Base-by-base conservation (phyloP, 2,329 filamentous ascomycete species). In the Aspergillus sp. region DNA sequence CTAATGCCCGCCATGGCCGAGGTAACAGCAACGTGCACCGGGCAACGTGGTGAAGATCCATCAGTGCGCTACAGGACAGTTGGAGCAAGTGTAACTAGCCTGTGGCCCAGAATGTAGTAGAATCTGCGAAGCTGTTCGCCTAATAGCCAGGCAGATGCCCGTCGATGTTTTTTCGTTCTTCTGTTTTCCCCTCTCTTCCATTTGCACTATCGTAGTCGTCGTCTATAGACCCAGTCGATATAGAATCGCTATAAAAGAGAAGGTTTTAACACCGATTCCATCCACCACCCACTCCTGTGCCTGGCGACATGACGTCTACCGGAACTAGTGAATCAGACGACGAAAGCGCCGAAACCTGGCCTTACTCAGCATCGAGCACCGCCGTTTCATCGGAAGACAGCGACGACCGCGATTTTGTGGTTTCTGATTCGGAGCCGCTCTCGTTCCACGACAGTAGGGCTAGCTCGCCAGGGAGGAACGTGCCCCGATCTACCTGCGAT, bases 321-420 rank as follows among this genome's bases (percentile, higher is more conserved):
- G 45, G 20, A 47, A 20, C 45, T 47, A 47, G n/a, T 18, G 45
- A 47, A 47, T 47, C 45, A 5, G 45, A 47, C 45, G 45, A 11
- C 20, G 45, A 47, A n/a, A 22, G 14, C 45, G 45, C 45, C 20
- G 45, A 47, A 22, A 47, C n/a, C 45, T 47, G 45, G 45, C 45
- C 11, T 18, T 18, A 47, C 20, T 47, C 45, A 47, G 45, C 45
- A 47, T 47, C 45, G n/a, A 47, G 45, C 45, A 47, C 45, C 45
- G 45, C 20, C 20, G 45, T 47, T 47, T 47, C 45, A 47, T 57
- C 55, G 31, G n/a, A n/a, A 52, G 47, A 20, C 47, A 57, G 49
- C 49, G 47, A 50, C 4, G 55, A 57, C 47, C 55, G 55, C 46
- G 55, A 57, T 45, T 57, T 57, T 57, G 55, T 57, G 32, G 55